Conservation (phyloP, 2,329 filamentous ascomycete genomes). For the Epicoccum nigrum region DNA sequence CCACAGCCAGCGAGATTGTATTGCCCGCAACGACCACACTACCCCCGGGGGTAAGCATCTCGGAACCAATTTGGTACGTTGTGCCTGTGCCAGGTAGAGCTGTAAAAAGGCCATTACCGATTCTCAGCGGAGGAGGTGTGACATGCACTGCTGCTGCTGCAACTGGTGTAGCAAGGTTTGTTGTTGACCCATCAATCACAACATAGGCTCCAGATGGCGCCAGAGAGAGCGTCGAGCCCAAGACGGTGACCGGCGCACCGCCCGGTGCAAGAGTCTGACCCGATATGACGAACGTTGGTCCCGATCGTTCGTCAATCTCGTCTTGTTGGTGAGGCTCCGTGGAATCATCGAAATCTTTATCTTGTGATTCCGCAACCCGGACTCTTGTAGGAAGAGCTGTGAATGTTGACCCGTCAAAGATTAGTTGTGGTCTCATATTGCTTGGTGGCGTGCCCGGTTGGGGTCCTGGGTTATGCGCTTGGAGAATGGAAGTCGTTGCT, state of each 20-base stretch:
- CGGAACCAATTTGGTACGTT: conserved; percentile 46
- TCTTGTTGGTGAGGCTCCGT: background rate
- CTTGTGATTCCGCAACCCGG: background rate
- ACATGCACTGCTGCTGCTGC: conserved; percentile 19
- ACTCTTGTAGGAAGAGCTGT: conserved; percentile 21
- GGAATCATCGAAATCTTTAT: background rate
- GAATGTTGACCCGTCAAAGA: conserved; percentile 7
- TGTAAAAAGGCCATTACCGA: conserved; percentile 36
- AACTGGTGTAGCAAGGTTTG: conserved; percentile 39
- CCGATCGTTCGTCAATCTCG: background rate
- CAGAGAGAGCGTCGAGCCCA: conserved; percentile 44
- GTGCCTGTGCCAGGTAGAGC: conserved; percentile 41
- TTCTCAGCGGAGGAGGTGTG: conserved; percentile 38
- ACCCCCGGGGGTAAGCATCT: conserved; percentile 49
- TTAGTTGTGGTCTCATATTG: background rate
- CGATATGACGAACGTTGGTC: conserved; percentile 45
- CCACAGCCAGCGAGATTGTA: conserved; percentile 39
- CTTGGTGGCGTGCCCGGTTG: no score
- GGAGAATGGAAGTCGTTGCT: conserved; percentile 35
- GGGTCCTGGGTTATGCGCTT: conserved; percentile 9
- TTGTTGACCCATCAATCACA: conserved; percentile 44
- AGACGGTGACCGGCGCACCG: conserved; percentile 42
- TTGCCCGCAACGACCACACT: conserved; percentile 43
- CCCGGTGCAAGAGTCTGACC: conserved; percentile 48
- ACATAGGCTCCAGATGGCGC: conserved; percentile 36